Percentiles rank a stretch among this genome's conserved stretches.
phyloP scores from a whole-genome alignment of 805 yeast species.

The Ogataea pignaliae region DNA sequence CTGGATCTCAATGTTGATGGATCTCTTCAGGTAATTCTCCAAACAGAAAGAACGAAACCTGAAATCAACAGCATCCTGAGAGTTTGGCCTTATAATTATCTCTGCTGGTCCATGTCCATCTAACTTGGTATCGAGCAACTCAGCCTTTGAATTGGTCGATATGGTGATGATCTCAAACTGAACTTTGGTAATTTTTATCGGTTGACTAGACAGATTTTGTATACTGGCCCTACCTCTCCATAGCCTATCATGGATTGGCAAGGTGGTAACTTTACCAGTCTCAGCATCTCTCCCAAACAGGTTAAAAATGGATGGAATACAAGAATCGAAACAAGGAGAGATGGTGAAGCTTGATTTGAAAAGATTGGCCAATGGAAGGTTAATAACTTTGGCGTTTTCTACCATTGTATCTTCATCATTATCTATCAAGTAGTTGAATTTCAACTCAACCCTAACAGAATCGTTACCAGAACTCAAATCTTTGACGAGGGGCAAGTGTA shows the following conservation, averaged over 20 bases:
- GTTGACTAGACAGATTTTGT: conserved; percentile 22
- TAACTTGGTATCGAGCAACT: conserved; percentile 3
- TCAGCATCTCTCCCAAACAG: conserved; percentile 3
- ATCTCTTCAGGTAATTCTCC: conserved; percentile 13
- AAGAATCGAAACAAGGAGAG: conserved; percentile 27
- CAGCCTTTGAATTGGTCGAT: conserved; percentile 7
- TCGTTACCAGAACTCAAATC: conserved; percentile 6
- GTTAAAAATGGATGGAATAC: conserved; percentile 26
- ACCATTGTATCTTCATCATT: conserved; percentile 29
- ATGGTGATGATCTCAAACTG: conserved; percentile 9
- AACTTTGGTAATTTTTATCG: conserved; percentile 32
- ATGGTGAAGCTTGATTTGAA: conserved; percentile 27
- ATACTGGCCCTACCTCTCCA: conserved; percentile 34
- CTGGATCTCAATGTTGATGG: conserved; percentile 19
- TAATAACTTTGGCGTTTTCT: conserved; percentile 16
- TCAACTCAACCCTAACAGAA: conserved; percentile 15
- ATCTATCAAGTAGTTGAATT: conserved; percentile 24
- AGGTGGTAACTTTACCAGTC: conserved; percentile 10
- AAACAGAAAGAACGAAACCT: conserved; percentile 14
- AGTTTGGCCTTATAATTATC: not conserved
- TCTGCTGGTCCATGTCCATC: no score
- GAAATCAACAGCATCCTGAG: conserved; percentile 4
- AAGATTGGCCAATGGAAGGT: conserved; percentile 28
- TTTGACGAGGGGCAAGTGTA: conserved; percentile 19
- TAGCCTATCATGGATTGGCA: conserved; percentile 31